Conservation (phyloP, 2,329 filamentous ascomycete species). For the Blumeria graminis region DNA sequence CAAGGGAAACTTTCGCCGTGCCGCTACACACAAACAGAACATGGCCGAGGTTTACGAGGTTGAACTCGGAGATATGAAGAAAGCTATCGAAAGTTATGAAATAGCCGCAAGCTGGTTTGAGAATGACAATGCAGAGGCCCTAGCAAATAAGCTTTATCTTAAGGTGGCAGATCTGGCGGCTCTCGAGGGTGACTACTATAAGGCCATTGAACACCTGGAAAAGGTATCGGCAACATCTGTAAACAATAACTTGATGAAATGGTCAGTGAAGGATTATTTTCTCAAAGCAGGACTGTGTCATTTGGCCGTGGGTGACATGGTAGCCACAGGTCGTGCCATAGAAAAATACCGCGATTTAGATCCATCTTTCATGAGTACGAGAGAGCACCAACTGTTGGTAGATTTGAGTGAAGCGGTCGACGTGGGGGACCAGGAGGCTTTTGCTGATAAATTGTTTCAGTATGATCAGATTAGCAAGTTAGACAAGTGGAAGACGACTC, state of each 20-base stretch:
- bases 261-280: constrained; percentile 87
- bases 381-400: constrained; percentile 58
- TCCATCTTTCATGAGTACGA: constrained; percentile 47
- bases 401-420: constrained; percentile 58
- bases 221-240: constrained; percentile 56
- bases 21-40: constrained; percentile 75
- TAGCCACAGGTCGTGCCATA: constrained; percentile 55
- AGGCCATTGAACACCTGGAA: constrained; percentile 62
- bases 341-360: constrained; percentile 65
- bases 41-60: constrained; percentile 69
- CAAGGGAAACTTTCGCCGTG: constrained; percentile 76
- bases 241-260: constrained; percentile 79
- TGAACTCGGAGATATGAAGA: constrained; percentile 53
- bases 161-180: constrained; percentile 79
- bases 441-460: constrained; percentile 67
- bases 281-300: constrained; percentile 87
- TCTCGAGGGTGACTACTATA: constrained; percentile 61
- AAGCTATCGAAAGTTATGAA: constrained; percentile 64
- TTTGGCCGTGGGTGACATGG: constrained; percentile 46
- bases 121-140: constrained; percentile 34
- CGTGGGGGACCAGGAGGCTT: constrained; percentile 55
- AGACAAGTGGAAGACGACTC: constrained; percentile 89
- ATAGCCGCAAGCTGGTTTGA: constrained; percentile 77
- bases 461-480: constrained; percentile 83
- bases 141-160: constrained; percentile 82